Evolutionary conservation across 768 basidiomycete genomes (phyloP).

Genomic region (Leccinum incarnatum): DNA sequence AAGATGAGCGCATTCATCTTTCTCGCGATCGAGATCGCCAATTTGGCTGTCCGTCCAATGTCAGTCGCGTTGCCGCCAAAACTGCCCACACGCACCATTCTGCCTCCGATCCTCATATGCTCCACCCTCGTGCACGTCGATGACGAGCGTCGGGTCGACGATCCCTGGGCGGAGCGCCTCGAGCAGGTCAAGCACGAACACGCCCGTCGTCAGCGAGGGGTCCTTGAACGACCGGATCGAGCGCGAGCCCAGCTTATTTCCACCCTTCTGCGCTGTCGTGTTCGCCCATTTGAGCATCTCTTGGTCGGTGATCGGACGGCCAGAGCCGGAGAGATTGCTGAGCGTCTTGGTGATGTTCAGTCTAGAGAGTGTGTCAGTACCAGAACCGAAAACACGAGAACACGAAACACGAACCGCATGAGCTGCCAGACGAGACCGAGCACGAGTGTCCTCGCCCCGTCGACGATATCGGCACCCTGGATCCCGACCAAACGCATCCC

Average conservation of each 20-base stretch:
- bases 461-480: conserved; percentile 96
- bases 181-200: conserved; percentile 92
- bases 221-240: conserved; percentile 94
- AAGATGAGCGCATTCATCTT: conserved; percentile 97
- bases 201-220: conserved; percentile 77
- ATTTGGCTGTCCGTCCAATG: conserved; percentile 62
- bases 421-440: conserved; percentile 97
- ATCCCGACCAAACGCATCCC: conserved; percentile 96
- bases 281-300: conserved; percentile 99
- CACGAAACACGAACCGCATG: conserved; percentile 63
- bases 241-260: conserved; percentile 48
- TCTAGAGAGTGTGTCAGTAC: conserved; percentile 33
- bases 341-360: conserved; percentile 92
- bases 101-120: conserved; percentile 86
- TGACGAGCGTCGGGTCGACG: conserved; percentile 84
- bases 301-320: conserved; percentile 82
- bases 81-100: conserved; percentile 64
- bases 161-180: conserved; percentile 92
- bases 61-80: background rate
- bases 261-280: conserved; percentile 67
- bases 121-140: conserved; percentile 55
- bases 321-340: conserved; percentile 63
- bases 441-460: conserved; percentile 88
- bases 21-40: conserved; percentile 97
- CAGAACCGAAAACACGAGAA: background rate